These are phyloP conservation scores for Tylopilus subfusipes DNA, from an alignment of 768 basidiomycete genomes.

Conservation along the genomic window DNA sequence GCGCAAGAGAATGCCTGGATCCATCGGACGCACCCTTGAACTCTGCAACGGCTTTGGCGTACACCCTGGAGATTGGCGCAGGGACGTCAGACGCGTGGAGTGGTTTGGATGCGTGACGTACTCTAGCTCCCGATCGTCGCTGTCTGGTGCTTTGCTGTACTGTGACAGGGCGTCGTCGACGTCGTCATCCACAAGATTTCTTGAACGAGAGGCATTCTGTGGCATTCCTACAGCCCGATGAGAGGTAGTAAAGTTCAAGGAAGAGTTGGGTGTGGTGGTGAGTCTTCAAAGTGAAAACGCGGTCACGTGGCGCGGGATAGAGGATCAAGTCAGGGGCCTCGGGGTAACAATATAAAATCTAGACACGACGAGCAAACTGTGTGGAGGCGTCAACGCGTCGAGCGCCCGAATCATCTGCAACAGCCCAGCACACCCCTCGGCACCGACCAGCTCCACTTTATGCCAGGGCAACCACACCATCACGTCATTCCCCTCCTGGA, in stretches of 20 bases:
- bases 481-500: conserved; percentile 40
- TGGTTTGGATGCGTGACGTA: not conserved
- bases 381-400: conserved; percentile 28
- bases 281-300: too few species aligned
- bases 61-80: conserved; percentile 12
- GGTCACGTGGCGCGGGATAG: not conserved
- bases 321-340: conserved; percentile 39
- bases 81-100: not conserved
- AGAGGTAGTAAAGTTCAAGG: not conserved
- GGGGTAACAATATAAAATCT: conserved; percentile 23
- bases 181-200: conserved; percentile 10
- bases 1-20: not conserved
- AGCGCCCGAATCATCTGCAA: conserved; percentile 21
- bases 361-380: conserved; percentile 29
- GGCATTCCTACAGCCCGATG: conserved; percentile 10
- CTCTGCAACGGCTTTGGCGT: conserved; percentile 30
- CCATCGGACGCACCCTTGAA: conserved; percentile 26
- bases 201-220: conserved; percentile 6
- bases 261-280: too few species aligned
- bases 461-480: conserved; percentile 53
- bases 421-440: conserved; percentile 10
- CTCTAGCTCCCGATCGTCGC: conserved; percentile 30
- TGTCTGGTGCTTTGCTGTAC: conserved; percentile 16
- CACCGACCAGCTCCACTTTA: conserved; percentile 30
- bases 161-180: conserved; percentile 18